Conservation (phyloP, 371 early-diverging fungal genomes). For the Vairimorpha necatrix region DNA sequence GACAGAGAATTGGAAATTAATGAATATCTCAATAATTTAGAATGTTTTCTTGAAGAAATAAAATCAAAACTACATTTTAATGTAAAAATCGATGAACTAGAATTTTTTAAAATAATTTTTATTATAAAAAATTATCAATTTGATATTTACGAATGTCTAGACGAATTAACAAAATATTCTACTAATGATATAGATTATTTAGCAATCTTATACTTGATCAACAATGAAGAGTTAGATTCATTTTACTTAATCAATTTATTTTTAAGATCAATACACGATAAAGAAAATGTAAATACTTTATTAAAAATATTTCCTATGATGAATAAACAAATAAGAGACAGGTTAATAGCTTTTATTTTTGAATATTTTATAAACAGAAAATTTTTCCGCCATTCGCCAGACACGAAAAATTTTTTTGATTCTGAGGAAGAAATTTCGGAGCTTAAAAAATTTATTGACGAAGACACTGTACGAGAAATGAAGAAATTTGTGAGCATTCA, state of each 20-base stretch:
- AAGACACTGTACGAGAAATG: neutral
- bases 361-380: constrained; percentile 1
- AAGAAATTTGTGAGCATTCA: neutral
- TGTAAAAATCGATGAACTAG: neutral
- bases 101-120: neutral
- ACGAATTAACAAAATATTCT: neutral
- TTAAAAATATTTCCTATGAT: neutral
- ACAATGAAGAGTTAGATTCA: neutral
- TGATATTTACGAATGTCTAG: neutral
- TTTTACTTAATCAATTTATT: neutral
- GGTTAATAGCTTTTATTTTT: neutral
- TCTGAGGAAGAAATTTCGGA: neutral
- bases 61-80: neutral
- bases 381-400: neutral
- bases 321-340: constrained; percentile 3
- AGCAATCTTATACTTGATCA: neutral
- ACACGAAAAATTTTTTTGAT: neutral
- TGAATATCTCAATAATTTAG: neutral
- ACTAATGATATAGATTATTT: neutral
- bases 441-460: constrained; percentile 8
- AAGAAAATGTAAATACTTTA: neutral
- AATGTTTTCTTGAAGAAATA: neutral
- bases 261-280: neutral
- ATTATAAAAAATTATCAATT: constrained; percentile 13
- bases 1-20: constrained; percentile 1